Evolutionary conservation across 228 moss, liverwort and hornwort genomes (phyloP).

Genomic region (Sphagnum fallax): DNA sequence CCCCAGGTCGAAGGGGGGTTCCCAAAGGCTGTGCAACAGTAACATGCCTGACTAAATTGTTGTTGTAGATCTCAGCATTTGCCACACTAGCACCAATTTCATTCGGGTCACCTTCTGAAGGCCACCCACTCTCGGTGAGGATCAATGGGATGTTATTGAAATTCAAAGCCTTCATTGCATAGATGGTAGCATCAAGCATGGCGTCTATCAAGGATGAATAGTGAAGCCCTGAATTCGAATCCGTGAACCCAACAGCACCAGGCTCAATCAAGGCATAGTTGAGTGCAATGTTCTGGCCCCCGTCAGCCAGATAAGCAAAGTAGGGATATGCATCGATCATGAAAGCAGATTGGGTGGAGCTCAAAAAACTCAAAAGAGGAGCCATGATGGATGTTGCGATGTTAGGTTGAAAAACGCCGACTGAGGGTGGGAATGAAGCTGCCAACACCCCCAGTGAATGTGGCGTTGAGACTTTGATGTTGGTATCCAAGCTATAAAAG

Average conservation of each 20-base stretch:
- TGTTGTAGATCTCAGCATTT: conserved; percentile 39
- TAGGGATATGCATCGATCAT: too few relatives aligned
- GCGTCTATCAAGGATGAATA: conserved; percentile 51
- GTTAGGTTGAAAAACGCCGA: conserved; percentile 22
- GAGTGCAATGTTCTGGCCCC: background rate
- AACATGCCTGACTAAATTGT: conserved; percentile 50
- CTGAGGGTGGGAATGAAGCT: conserved; percentile 32
- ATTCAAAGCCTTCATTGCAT: conserved; percentile 33
- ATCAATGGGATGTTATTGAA: conserved; percentile 36
- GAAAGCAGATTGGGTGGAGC: too few relatives aligned
- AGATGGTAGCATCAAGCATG: conserved; percentile 35
- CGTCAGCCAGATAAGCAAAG: too few relatives aligned
- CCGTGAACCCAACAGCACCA: conserved; percentile 19
- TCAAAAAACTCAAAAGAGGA: background rate
- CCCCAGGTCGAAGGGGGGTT: conserved; percentile 33
- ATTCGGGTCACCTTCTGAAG: conserved; percentile 21
- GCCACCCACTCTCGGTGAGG: conserved; percentile 50
- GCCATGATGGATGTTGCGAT: conserved; percentile 26
- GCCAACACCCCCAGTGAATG: conserved; percentile 43
- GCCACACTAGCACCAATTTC: conserved; percentile 31
- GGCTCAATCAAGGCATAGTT: conserved; percentile 43
- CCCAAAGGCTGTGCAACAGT: conserved; percentile 28
- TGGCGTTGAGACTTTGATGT: conserved; percentile 44
- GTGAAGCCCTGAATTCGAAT: conserved; percentile 7
- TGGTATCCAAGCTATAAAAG: conserved; percentile 16